Base-by-base conservation (phyloP, 306 rosid genomes). In the Casuarina equisetifolia region DNA sequence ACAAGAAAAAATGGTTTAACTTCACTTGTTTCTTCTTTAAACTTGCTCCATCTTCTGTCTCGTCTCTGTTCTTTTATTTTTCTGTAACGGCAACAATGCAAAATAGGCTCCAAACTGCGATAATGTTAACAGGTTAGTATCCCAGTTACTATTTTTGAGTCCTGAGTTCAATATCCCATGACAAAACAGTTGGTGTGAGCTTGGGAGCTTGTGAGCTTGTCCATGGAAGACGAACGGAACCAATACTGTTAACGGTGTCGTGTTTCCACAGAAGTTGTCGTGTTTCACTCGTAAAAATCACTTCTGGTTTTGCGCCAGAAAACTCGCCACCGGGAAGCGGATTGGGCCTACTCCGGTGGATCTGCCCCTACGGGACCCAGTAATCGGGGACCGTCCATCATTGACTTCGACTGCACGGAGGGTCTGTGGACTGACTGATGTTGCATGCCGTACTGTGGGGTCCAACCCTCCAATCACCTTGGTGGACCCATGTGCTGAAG, bases 301-400 rank as follows among this genome's bases (percentile, higher is more conserved):
- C 72, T 44, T 69, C 76, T 62, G 69, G 77, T 45, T 46, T 79
- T 70, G 74, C 80, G 86, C 83, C 83, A 46, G 80, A 69, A 54
- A 83, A 70, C 72, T 66, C 49, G 85, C 53, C 53, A 16, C 48
- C 46, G 36, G 7, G 64, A 57, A 19, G 11, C 17, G n/a, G n/a
- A n/a, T n/a, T n/a, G 48, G 70, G 25, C 25, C 70, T 20, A 3
- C 16, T 45, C 17, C 48, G 40, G 5, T 16, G 8, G 45, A 6
- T 17, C 0, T 8, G 70, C 49, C 32, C 70, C 1, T 49, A 42
- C 17, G 15, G 50, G 35, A 66, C 71, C 45, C 71, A 39, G 45
- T 62, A 10, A 13, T 62, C 10, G 42, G 40, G 45, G 44, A 62
- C 68, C 15, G 68, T 35, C 69, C 45, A 36, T 62, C 9, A 62